Conservation (phyloP, 2,329 filamentous ascomycete species). For the Chrysosporium keratinophilum region DNA sequence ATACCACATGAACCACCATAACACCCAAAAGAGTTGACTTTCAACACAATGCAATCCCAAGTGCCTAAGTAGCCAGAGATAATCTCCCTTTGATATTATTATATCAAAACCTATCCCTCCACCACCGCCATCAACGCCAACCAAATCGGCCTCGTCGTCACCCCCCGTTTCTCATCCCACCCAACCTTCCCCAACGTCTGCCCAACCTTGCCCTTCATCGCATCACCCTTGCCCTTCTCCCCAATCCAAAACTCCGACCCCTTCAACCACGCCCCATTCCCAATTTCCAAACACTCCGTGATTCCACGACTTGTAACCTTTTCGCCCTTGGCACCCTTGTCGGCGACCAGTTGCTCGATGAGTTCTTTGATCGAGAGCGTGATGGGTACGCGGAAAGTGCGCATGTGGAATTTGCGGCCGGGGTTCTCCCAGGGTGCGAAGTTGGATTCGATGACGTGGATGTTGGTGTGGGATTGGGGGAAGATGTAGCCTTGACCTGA, state of each 20-base stretch:
- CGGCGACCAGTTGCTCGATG: slow-evolving; percentile 49
- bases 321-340: slow-evolving; percentile 31
- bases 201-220: slow-evolving; percentile 36
- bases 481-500: slow-evolving; percentile 56
- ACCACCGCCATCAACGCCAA: slow-evolving; percentile 3
- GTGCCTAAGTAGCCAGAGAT: not conserved
- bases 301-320: slow-evolving; percentile 42
- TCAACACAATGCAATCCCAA: not conserved
- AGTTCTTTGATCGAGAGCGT: slow-evolving; percentile 47
- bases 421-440: slow-evolving; percentile 28
- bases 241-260: slow-evolving; percentile 45
- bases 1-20: not conserved
- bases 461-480: slow-evolving; percentile 47
- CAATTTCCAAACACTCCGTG: slow-evolving; percentile 44
- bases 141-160: slow-evolving; percentile 19
- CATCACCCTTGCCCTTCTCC: slow-evolving; percentile 12
- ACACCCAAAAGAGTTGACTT: not conserved
- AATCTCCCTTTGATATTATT: too few species aligned
- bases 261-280: slow-evolving; percentile 50
- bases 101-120: not conserved
- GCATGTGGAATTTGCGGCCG: slow-evolving; percentile 34
- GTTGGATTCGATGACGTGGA: slow-evolving; percentile 47
- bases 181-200: slow-evolving; percentile 48
- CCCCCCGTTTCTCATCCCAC: slow-evolving; percentile 42
- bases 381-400: slow-evolving; percentile 44